Conservation (phyloP, 192 early-diverging fungal species). For the Coemansia sp. region DNA sequence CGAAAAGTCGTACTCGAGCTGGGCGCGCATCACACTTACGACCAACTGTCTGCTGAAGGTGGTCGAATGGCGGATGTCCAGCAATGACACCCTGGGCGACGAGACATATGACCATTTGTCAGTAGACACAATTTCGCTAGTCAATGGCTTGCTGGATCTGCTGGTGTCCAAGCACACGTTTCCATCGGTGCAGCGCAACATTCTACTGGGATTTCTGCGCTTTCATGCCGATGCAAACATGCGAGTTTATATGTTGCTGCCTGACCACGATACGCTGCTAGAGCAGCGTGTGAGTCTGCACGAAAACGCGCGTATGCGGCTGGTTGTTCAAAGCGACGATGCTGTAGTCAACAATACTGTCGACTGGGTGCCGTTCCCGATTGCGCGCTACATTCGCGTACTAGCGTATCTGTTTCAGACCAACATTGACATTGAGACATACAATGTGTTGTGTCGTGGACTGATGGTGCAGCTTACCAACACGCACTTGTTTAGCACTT, state of each 20-base stretch:
- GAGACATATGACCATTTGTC: constrained; percentile 17
- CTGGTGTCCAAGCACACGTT: constrained; percentile 38
- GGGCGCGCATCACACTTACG: constrained; percentile 23
- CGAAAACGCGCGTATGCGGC: constrained; percentile 39
- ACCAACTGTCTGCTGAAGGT: constrained; percentile 20
- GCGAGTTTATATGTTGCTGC: constrained; percentile 37
- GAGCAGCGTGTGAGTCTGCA: constrained; percentile 51
- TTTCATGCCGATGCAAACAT: constrained; percentile 42
- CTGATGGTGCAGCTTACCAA: constrained; percentile 70
- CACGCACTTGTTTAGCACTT: constrained; percentile 68
- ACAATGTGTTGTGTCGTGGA: constrained; percentile 62
- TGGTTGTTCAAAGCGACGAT: constrained; percentile 8
- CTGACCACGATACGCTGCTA: constrained; percentile 39
- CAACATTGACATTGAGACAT: constrained; percentile 71
- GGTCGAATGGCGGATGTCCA: constrained; percentile 39
- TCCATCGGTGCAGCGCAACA: constrained; percentile 35
- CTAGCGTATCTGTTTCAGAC: constrained; percentile 61
- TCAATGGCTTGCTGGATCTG: constrained; percentile 31
- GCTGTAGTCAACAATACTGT: neutral
- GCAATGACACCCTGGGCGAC: constrained; percentile 22
- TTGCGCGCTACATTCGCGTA: constrained; percentile 57
- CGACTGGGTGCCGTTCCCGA: constrained; percentile 44
- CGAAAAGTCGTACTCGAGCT: constrained; percentile 27
- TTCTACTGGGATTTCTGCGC: constrained; percentile 34
- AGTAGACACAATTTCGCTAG: constrained; percentile 34